Base-by-base conservation (phyloP, 1,284 basidiomycete species). In the Melampsora americana region DNA sequence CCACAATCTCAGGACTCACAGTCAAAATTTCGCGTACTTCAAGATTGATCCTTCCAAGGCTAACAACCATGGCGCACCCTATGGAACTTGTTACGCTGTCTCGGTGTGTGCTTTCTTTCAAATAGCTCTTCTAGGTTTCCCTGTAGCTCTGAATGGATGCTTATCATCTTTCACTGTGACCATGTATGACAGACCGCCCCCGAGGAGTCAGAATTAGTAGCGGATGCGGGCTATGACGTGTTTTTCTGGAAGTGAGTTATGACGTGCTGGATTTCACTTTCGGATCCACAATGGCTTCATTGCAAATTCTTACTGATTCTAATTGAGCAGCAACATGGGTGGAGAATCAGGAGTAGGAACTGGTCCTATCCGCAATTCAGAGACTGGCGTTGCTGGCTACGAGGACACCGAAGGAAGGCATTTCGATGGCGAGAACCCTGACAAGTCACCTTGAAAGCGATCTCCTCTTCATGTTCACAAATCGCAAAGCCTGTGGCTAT, bases 241-340 rank as follows among this genome's bases (percentile, higher is more conserved):
- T 74, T 74, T 42, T 74, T 67, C 56, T 74, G 71, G 71, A 35
- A 64, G 70, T 72, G 28, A 65, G 70, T 72, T 26, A 14, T 44
- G 28, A 5, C 5, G 11, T 9, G 11, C 39, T 12, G n/a, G 6
- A 56, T 56, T 56, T 23, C 20, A 42, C 39, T 12, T 16, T 56
- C n/a, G 28, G 53, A 23, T 56, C 53, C n/a, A n/a, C 6, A 1
- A 39, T 18, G 23, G 42, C 28, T 3, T 44, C 30, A 28, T 44
- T 23, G 23, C 23, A 26, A 16, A 20, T 69, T 2, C 60, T 46
- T 2, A 35, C 50, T 56, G 9, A 23, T 60, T 62, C 44, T 62
- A 2, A 48, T 28, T n/a, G 46, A 28, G 35, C 32, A 72, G 70
- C 53, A 65, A 64, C 30, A 39, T 48, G 28, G 61, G 70, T 64